Evolutionary conservation across 192 early-diverging fungal genomes (phyloP).

Genomic region (Phlyctochytrium bullatum): DNA sequence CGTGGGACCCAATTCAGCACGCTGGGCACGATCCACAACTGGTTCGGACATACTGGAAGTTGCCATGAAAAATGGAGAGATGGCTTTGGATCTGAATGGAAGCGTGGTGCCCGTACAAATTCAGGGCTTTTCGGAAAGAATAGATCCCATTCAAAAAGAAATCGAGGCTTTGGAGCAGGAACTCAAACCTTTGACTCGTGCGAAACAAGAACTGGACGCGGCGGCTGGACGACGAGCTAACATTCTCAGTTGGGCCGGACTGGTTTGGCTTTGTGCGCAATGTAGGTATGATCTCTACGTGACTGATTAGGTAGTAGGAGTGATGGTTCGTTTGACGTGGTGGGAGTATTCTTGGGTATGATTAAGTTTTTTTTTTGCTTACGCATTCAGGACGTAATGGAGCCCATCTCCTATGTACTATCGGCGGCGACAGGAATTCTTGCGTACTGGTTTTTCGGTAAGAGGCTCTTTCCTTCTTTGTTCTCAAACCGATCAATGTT

Average conservation of each 20-base stretch:
- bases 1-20: background rate
- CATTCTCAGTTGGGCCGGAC: background rate
- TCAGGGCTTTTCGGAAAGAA: background rate
- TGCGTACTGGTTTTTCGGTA: background rate
- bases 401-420: background rate
- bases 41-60: background rate
- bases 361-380: too few relatives aligned
- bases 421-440: background rate
- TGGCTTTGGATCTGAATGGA: background rate
- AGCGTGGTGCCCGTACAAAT: background rate
- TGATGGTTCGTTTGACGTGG: background rate
- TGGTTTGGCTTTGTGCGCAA: background rate
- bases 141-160: background rate
- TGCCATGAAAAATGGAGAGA: constrained; percentile 2
- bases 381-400: background rate
- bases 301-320: background rate
- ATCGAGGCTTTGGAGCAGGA: background rate
- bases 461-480: background rate
- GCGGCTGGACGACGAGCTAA: background rate
- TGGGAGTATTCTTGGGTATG: background rate
- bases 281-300: background rate
- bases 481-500: background rate
- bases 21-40: background rate
- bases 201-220: background rate
- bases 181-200: background rate